Conservation (phyloP, 2,329 filamentous ascomycete genomes). For the Aspergillus sp. region DNA sequence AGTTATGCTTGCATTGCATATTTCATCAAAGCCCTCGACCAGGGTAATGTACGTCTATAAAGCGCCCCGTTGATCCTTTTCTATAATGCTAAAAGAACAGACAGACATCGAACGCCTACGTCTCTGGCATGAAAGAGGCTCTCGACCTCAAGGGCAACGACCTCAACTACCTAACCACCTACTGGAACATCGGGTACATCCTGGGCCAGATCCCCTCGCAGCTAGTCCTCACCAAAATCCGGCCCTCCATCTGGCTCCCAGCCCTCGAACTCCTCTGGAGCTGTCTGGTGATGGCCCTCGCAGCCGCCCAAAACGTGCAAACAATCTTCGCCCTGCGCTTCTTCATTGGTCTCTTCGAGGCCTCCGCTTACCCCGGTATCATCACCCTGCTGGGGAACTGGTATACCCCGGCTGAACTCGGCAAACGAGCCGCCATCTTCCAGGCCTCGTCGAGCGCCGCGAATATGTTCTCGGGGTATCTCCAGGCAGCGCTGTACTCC, state of each 20-base stretch:
- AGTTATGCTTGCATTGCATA: too few relatives aligned
- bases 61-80: too few relatives aligned
- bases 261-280: conserved; percentile 39
- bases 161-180: not conserved
- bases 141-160: not conserved
- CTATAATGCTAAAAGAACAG: too few relatives aligned
- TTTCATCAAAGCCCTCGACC: too few relatives aligned
- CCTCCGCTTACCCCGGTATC: conserved; percentile 12
- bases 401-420: conserved; percentile 15
- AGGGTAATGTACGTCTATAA: too few relatives aligned
- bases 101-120: not conserved
- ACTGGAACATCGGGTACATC: not conserved
- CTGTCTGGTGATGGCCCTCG: conserved; percentile 44
- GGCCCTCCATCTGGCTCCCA: conserved; percentile 38
- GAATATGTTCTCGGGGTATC: conserved; percentile 3
- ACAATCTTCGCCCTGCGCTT: conserved; percentile 21
- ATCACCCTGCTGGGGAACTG: conserved; percentile 20
- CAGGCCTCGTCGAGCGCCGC: not conserved
- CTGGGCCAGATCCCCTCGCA: not conserved
- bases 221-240: not conserved
- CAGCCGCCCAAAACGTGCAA: conserved; percentile 7
- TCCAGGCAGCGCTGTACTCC: not conserved
- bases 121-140: conserved; percentile 1
- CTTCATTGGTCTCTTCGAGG: conserved; percentile 19
- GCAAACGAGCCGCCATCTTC: conserved; percentile 16